Evolutionary conservation across 1,284 basidiomycete species (phyloP).

Genomic region (Pseudomicrostroma phylloplanum): DNA sequence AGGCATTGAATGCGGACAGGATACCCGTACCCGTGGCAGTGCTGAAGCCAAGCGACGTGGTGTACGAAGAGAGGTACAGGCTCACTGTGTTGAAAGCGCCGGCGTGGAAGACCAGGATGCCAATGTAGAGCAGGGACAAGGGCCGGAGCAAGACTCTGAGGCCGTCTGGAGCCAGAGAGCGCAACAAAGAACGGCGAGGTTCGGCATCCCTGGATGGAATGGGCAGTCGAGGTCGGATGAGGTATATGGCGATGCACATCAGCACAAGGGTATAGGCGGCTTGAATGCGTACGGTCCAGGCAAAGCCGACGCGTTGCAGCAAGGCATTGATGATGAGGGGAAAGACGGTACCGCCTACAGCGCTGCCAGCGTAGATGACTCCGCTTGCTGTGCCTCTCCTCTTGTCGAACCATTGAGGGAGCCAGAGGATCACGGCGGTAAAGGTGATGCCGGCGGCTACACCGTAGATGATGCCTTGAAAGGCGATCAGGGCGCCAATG

Average conservation of each 20-base stretch:
- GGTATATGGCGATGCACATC: conserved; percentile 17
- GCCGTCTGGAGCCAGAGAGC: conserved; percentile 12
- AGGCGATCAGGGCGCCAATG: conserved; percentile 25
- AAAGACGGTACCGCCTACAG: conserved; percentile 34
- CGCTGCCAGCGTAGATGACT: conserved; percentile 30
- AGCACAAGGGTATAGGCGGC: conserved; percentile 25
- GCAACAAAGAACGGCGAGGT: conserved; percentile 17
- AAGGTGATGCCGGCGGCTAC: conserved; percentile 28
- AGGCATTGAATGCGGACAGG: conserved; percentile 37
- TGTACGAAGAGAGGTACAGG: conserved; percentile 34
- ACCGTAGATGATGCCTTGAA: conserved; percentile 34
- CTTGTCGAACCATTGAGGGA: conserved; percentile 35
- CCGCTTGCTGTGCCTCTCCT: conserved; percentile 29
- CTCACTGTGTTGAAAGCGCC: conserved; percentile 31
- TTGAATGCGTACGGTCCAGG: conserved; percentile 30
- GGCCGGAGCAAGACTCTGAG: conserved; percentile 5
- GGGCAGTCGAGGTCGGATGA: conserved; percentile 16
- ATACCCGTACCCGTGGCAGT: conserved; percentile 27
- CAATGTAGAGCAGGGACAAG: conserved; percentile 9
- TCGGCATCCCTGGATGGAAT: conserved; percentile 1
- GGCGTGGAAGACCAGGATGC: conserved; percentile 22
- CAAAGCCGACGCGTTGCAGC: conserved; percentile 26
- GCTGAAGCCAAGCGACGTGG: conserved; percentile 27
- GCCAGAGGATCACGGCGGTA: conserved; percentile 30
- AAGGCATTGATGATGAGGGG: conserved; percentile 27